These are phyloP conservation scores for Vaccinium myrtillus DNA, from an alignment of 148 eudicot genomes.

Conservation along the genomic window DNA sequence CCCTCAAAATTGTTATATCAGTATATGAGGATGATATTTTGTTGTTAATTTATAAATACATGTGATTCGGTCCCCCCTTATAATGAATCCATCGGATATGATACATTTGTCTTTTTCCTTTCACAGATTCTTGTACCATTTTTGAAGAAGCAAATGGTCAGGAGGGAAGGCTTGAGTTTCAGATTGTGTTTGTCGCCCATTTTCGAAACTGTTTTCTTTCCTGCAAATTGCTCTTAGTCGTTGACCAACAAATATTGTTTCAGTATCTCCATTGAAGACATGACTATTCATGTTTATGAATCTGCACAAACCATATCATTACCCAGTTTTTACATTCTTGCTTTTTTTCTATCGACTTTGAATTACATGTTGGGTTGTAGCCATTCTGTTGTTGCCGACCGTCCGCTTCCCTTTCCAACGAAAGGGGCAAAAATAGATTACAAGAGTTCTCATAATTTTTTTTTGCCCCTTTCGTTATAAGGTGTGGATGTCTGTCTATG, in stretches of 20 bases:
- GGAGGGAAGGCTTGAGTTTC: neutral
- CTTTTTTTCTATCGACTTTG: neutral
- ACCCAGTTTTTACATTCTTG: neutral
- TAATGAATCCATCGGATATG: neutral
- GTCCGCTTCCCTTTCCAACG: neutral
- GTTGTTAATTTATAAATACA: too few species aligned
- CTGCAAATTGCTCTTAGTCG: neutral
- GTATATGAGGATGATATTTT: too few species aligned
- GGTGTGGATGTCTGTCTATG: too few species aligned
- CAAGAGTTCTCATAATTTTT: too few species aligned
- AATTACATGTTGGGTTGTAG: neutral
- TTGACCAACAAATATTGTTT: neutral
- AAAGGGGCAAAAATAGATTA: too few species aligned
- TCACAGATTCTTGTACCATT: neutral
- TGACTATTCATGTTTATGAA: neutral
- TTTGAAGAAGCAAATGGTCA: conserved; percentile 1
- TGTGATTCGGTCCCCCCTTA: too few species aligned
- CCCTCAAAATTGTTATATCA: too few species aligned
- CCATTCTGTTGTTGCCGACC: neutral
- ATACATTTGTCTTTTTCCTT: neutral
- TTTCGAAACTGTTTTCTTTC: neutral
- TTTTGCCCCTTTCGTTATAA: too few species aligned
- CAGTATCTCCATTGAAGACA: neutral
- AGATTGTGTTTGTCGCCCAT: neutral
- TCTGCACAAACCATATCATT: neutral